A percentile compares a stretch with the other conserved stretches of the same genome.
These are phyloP conservation scores for Eucalyptus lansdowneana DNA, from an alignment of 345 rosid genomes.

Conservation along the genomic window DNA sequence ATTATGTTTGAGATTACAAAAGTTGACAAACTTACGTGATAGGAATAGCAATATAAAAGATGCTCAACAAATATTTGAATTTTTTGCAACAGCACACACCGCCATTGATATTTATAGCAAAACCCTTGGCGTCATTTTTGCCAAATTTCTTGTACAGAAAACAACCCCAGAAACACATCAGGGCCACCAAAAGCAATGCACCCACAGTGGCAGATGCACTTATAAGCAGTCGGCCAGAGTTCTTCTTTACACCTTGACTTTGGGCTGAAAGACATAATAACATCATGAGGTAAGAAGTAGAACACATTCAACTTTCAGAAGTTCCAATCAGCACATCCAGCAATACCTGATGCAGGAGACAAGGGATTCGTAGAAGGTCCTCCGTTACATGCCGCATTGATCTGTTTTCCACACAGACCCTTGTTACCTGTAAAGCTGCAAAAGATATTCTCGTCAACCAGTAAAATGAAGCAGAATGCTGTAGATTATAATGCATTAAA, in stretches of 20 bases:
- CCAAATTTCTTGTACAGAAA: constrained; percentile 95
- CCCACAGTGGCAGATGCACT: constrained; percentile 97
- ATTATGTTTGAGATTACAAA: background rate
- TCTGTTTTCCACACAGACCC: constrained; percentile 78
- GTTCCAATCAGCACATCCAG: background rate
- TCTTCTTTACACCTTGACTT: constrained; percentile 54
- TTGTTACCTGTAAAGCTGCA: constrained; percentile 77
- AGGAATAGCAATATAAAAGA: background rate
- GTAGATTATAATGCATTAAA: background rate
- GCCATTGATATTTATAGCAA: constrained; percentile 84
- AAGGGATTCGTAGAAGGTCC: constrained; percentile 27
- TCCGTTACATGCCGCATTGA: constrained; percentile 46
- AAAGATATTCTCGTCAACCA: background rate
- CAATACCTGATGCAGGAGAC: constrained; percentile 43
- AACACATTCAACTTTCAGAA: background rate
- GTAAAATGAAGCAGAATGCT: background rate
- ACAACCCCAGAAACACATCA: constrained; percentile 99
- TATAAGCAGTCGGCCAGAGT: constrained; percentile 66
- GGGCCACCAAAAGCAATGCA: constrained; percentile 93
- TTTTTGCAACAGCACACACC: constrained; percentile 25
- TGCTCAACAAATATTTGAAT: background rate
- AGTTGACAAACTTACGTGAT: background rate
- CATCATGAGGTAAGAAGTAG: background rate
- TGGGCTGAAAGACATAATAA: constrained; percentile 26
- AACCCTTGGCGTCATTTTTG: constrained; percentile 59